Base-by-base conservation (phyloP, 148 eudicot species). In the Camellia japonica region DNA sequence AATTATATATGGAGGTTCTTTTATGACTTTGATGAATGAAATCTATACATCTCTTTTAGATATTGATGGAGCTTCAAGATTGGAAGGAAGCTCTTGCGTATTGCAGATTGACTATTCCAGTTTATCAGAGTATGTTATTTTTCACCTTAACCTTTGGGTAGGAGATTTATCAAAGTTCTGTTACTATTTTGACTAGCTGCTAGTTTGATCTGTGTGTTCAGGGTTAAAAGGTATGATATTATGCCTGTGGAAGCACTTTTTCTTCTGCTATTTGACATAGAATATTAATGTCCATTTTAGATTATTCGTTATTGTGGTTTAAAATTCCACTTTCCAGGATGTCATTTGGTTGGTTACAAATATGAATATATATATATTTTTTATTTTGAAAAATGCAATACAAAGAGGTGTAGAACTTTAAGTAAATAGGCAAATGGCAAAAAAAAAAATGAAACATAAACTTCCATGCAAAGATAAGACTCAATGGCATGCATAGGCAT, bases 21-120 rank as follows among this genome's bases (percentile, higher is more conserved):
- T 30, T 49, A 54, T 67, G 73, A 60, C 51, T 58, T 70, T 69
- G 6, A 16, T 23, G 30, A 47, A 61, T 83, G 43, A 61, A 41
- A 76, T 68, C 62, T 38, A 20, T 66, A 3, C 47, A 52, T 67
- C 78, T 58, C 42, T 73, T 76, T 66, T 83, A 96, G 99, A 85
- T 93, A 80, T 88, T 73, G 41, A 92, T 93, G 98, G 98, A 96
- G 87, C 87, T 92, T 73, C 86, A 85, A 65, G 83, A 86, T 76
- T 96, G 99, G 99, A 79, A 86, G 56, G 90, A 89, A 71, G 99
- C 97, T 62, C 84, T 93, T 15, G 74, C 58, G 18, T 92, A 79
- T 84, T 92, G 95, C 88, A 92, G 86, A 79, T 74, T 89, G 78
- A 96, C 96, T n/a, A 78, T 96, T 79, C 98, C 94, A 73, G 88